Evolutionary conservation across 768 basidiomycete genomes (phyloP).

Genomic region (Pleurotus tuoliensis): DNA sequence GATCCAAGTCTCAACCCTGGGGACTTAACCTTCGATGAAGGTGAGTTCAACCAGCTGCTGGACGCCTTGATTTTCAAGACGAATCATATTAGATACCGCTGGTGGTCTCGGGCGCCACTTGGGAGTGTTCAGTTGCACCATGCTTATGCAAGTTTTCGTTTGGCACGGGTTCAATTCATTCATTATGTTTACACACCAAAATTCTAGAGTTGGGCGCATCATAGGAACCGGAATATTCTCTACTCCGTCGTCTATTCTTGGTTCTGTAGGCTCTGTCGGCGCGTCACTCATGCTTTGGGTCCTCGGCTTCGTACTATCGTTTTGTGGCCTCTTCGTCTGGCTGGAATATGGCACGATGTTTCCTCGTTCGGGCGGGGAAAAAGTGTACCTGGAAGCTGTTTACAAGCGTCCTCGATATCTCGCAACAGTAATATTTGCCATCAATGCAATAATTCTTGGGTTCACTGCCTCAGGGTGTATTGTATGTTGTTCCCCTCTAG

Average conservation of each 20-base stretch:
- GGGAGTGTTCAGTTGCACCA: conserved; percentile 52
- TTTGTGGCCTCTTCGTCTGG: conserved; percentile 60
- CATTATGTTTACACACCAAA: no score
- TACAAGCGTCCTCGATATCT: conserved; percentile 45
- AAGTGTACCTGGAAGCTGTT: conserved; percentile 57
- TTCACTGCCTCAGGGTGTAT: conserved; percentile 39
- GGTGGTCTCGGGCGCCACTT: conserved; percentile 59
- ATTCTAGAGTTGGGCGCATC: conserved; percentile 43
- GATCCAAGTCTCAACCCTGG: conserved; percentile 29
- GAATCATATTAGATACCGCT: conserved; percentile 32
- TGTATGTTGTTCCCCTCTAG: conserved; percentile 27
- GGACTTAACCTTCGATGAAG: conserved; percentile 47
- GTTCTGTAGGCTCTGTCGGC: conserved; percentile 54
- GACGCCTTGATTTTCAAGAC: not conserved
- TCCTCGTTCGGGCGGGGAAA: conserved; percentile 59
- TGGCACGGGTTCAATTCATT: not conserved
- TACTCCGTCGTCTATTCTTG: conserved; percentile 56
- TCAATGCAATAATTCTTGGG: conserved; percentile 40
- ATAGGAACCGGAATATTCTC: conserved; percentile 67
- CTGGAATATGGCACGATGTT: conserved; percentile 64
- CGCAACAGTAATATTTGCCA: conserved; percentile 44
- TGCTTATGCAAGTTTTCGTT: conserved; percentile 39
- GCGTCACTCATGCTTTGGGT: conserved; percentile 65
- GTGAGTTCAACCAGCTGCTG: conserved; percentile 19
- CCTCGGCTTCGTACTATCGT: conserved; percentile 54